Evolutionary conservation across 345 rosid genomes (phyloP).

Genomic region (Litchi chinensis): DNA sequence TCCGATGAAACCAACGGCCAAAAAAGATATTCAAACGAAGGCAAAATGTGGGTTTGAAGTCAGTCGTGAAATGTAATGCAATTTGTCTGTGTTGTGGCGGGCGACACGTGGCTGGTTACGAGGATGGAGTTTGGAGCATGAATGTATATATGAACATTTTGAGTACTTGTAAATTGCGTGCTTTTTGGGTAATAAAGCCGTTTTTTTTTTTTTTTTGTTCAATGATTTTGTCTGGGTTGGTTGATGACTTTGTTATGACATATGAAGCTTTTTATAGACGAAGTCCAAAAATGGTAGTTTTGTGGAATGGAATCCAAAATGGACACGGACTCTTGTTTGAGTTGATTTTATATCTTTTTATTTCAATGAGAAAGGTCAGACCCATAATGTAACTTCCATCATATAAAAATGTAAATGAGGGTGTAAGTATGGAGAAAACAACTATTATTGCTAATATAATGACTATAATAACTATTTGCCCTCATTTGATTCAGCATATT

Average conservation of each 20-base stretch:
- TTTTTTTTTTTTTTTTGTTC: background rate
- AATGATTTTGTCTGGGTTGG: background rate
- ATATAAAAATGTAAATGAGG: no score
- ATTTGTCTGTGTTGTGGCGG: background rate
- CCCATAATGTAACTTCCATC: no score
- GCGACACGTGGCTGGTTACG: background rate
- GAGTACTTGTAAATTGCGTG: background rate
- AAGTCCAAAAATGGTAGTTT: background rate
- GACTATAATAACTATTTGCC: no score
- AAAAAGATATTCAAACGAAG: background rate
- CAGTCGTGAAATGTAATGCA: background rate
- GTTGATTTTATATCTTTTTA: no score
- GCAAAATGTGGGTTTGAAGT: background rate
- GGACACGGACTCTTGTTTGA: no score
- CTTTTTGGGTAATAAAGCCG: background rate
- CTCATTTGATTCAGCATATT: no score
- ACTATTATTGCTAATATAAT: no score
- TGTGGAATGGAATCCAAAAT: background rate
- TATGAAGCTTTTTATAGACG: background rate
- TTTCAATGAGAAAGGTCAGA: no score
- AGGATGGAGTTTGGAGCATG: background rate
- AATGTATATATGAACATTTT: background rate
- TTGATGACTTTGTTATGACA: no score
- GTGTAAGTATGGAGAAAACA: no score
- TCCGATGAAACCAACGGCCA: constrained; percentile 28